Evolutionary conservation across 148 eudicot genomes (phyloP).

Genomic region (Mesembryanthemum crystallinum): DNA sequence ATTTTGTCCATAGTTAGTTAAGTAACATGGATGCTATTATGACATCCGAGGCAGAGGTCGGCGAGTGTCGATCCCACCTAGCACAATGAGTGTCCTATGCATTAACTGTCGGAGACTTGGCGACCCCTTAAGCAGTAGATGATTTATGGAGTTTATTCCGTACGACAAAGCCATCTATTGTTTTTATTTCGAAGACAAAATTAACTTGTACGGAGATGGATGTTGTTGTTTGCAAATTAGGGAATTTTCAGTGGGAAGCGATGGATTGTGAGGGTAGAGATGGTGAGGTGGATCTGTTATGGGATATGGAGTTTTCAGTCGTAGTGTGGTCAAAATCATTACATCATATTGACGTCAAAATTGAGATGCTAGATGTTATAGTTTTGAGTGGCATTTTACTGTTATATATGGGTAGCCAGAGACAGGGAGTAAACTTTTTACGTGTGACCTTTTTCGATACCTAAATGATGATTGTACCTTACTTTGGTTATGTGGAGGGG

Average conservation of each 20-base stretch:
- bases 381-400: background rate
- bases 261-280: background rate
- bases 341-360: background rate
- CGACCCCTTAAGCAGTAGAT: background rate
- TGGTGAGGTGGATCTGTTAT: background rate
- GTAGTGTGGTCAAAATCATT: background rate
- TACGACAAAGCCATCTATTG: background rate
- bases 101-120: background rate
- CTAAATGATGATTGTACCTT: too few relatives aligned
- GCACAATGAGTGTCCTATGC: background rate
- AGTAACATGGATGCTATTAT: too few relatives aligned
- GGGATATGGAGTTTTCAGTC: background rate
- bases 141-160: background rate
- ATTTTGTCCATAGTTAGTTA: too few relatives aligned
- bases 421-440: background rate
- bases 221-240: background rate
- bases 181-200: background rate
- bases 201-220: background rate
- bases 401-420: conserved; percentile 5
- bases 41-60: background rate
- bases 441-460: background rate
- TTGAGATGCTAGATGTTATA: too few relatives aligned
- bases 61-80: too few relatives aligned
- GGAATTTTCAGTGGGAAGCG: background rate
- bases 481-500: background rate